Evolutionary conservation across 495 filamentous ascomycete genomes (phyloP), one percentile per base, ranked within the genome.

Genomic region (Copromyces sp.): DNA sequence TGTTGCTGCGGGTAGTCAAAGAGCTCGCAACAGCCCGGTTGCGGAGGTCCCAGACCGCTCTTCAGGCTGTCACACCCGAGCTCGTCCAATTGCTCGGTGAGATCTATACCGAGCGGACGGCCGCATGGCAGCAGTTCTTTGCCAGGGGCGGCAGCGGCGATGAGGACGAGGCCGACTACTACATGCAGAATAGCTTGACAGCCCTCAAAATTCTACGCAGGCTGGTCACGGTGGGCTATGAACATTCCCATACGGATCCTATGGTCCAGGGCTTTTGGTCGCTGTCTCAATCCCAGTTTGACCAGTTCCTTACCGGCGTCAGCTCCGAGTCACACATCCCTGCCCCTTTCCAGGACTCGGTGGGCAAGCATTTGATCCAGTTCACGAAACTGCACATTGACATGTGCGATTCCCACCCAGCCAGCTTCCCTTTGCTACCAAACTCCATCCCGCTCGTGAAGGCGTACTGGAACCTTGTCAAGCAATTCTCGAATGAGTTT

Each of bases 301-400:
- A 86, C 68, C 86, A 90, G 47, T 90, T 95, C 71, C 83, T 93
- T 24, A 79, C 72, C 37, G 84, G 87, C 73, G 75, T 87, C 47
- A 78, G 82, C 70, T 81, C 84, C 32, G 84, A 87, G 38, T 83
- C 85, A 72, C 78, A 83, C 72, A 81, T 85, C n/a, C 77, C 87
- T 11, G 78, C 80, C 4, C 76, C 80, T 1, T 84, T 82, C 16
- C 80, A 83, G 69, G 83, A 83, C 35, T 74, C 90, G 39, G 81
- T 96, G n/a, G 91, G 92, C 74, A 94, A 94, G 76, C 95, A 98
- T 73, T 82, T 96, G 9, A 77, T 96, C 69, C 95, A 97, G 78
- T 89, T 97, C 68, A 89, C 95, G 12, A 98, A 99, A 81, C 84
- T 98, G 9, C 94, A 98, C 80, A 84, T 95, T 32, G 89, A 94